These are phyloP conservation scores for Hymenoscyphus albidus DNA, from an alignment of 2,329 filamentous ascomycete genomes.

Conservation along the genomic window DNA sequence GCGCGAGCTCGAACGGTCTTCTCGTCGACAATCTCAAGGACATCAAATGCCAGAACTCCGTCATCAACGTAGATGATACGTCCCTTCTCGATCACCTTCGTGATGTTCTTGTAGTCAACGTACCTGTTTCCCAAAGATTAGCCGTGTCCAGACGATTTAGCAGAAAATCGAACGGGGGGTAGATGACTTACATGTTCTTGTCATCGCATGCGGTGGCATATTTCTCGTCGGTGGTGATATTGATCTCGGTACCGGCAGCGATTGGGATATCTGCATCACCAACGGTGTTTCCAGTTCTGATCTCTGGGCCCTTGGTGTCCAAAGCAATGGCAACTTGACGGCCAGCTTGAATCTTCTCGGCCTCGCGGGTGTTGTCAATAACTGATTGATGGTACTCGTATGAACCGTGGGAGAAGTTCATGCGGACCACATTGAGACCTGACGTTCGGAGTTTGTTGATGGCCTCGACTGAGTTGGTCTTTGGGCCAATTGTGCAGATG, in stretches of 20 bases:
- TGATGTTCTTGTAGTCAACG: constrained; percentile 99
- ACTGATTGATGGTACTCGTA: constrained; percentile 99
- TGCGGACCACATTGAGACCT: constrained; percentile 96
- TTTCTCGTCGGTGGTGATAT: constrained; percentile 94
- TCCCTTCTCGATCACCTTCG: constrained; percentile 88
- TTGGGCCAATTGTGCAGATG: constrained; percentile 98
- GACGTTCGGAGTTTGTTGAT: constrained; percentile 89
- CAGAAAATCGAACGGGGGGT: background rate
- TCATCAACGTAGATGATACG: constrained; percentile 98
- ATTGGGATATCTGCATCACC: constrained; percentile 76
- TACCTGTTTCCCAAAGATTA: constrained; percentile 54
- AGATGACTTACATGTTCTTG: constrained; percentile 77
- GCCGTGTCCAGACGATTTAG: background rate
- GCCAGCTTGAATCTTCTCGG: constrained; percentile 72
- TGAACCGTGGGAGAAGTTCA: constrained; percentile 97
- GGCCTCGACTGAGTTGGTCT: constrained; percentile 96
- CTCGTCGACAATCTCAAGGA: constrained; percentile 80
- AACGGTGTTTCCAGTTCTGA: constrained; percentile 74
- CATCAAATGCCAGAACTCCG: constrained; percentile 94
- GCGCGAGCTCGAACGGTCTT: constrained; percentile 83
- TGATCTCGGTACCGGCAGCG: constrained; percentile 76
- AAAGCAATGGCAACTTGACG: constrained; percentile 95
- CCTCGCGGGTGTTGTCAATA: constrained; percentile 89
- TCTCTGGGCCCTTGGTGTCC: constrained; percentile 78
- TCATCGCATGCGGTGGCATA: constrained; percentile 82